These are phyloP conservation scores for sweet orange (Citrus sinensis) DNA, from an alignment of 345 rosid genomes.

Conservation along the genomic window DVS_A1.0 CM039166.1:15030501-15031000, in stretches of 20 bases:
- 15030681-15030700: constrained; percentile 23
- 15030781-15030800: constrained; percentile 29
- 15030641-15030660: constrained; percentile 22
- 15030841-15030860: constrained; percentile 28
- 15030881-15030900: not conserved
- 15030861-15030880: constrained; percentile 30
- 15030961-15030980: not conserved
- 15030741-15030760: constrained; percentile 42
- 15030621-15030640: constrained; percentile 29
- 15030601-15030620: constrained; percentile 39
- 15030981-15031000: not conserved
- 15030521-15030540: constrained; percentile 32
- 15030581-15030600: constrained; percentile 35
- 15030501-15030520: constrained; percentile 21
- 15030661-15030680: constrained; percentile 20
- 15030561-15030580: constrained; percentile 36
- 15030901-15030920: not conserved
- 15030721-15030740: constrained; percentile 28
- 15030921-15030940: not conserved
- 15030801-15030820: constrained; percentile 33
- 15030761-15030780: constrained; percentile 30
- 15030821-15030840: constrained; percentile 20
- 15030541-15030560: constrained; percentile 26
- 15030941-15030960: not conserved
- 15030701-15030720: constrained; percentile 32